A percentile compares a stretch with the other conserved stretches of the same genome.
Conservation (phyloP, 2,329 filamentous ascomycete genomes). For the Xylaria sp. region DNA sequence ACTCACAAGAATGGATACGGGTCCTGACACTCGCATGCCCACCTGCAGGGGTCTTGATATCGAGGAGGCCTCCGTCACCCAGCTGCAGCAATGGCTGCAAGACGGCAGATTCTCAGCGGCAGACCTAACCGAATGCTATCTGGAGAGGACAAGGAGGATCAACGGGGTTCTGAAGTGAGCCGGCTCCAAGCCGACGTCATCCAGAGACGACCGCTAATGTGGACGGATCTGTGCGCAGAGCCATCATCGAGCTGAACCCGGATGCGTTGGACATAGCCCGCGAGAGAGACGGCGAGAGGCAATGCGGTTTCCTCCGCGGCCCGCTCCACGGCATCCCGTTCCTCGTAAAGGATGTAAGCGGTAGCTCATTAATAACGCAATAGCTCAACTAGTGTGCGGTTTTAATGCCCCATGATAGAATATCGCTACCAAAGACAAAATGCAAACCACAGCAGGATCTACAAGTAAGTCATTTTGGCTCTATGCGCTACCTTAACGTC, state of each 20-base stretch:
- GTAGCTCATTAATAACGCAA: neutral
- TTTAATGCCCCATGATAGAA: conserved; percentile 51
- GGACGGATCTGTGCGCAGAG: conserved; percentile 51
- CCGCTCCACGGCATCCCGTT: conserved; percentile 81
- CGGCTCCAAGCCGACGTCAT: neutral
- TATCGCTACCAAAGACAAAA: conserved; percentile 72
- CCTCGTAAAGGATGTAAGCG: conserved; percentile 70
- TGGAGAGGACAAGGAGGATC: conserved; percentile 28
- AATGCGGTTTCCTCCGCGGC: conserved; percentile 64
- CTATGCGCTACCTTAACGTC: neutral
- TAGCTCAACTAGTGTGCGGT: neutral
- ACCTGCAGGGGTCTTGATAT: conserved; percentile 31
- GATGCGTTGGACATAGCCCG: conserved; percentile 71
- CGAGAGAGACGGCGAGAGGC: conserved; percentile 68
- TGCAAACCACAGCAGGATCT: conserved; percentile 78
- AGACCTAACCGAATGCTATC: conserved; percentile 31
- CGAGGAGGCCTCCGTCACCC: conserved; percentile 35
- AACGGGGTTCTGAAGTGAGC: conserved; percentile 28
- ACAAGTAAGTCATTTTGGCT: conserved; percentile 8
- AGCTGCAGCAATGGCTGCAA: conserved; percentile 31
- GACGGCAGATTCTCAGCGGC: conserved; percentile 24
- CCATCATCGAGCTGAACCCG: conserved; percentile 74
- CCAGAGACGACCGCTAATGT: neutral
- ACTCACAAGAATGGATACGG: conserved; percentile 11
- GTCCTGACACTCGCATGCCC: conserved; percentile 20